Conservation (phyloP, 352 stramenopile genomes). For the Pilasporangium apinafurcum region DNA sequence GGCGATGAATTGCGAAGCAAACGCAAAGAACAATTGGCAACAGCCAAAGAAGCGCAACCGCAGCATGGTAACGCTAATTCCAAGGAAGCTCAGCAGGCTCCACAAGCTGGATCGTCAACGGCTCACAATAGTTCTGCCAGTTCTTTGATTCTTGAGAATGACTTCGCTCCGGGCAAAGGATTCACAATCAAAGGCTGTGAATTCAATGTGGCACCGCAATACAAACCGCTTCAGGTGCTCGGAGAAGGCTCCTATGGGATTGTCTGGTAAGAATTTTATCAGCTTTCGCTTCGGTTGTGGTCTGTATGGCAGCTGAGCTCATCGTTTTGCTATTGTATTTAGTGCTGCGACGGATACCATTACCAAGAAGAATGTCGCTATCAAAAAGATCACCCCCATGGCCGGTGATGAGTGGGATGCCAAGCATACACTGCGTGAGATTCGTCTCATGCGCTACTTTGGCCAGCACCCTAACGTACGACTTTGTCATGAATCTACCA, state of each 20-base stretch:
- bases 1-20: slow-evolving; percentile 20
- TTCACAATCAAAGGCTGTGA: slow-evolving; percentile 81
- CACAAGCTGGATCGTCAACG: background rate
- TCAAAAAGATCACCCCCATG: slow-evolving; percentile 94
- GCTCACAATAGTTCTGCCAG: background rate
- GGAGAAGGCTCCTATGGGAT: slow-evolving; percentile 92
- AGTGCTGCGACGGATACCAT: slow-evolving; percentile 68
- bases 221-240: slow-evolving; percentile 82
- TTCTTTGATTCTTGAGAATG: slow-evolving; percentile 33
- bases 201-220: slow-evolving; percentile 79
- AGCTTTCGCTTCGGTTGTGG: background rate
- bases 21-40: slow-evolving; percentile 12
- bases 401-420: slow-evolving; percentile 83
- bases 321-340: background rate
- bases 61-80: background rate
- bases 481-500: background rate
- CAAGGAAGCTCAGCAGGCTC: background rate
- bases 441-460: slow-evolving; percentile 89
- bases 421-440: slow-evolving; percentile 90
- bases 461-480: slow-evolving; percentile 84
- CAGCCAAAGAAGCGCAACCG: slow-evolving; percentile 2
- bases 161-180: slow-evolving; percentile 45
- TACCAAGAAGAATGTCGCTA: slow-evolving; percentile 79
- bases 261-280: slow-evolving; percentile 65
- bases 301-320: slow-evolving; percentile 9